These are phyloP conservation scores for Phytophthora sojae DNA, from an alignment of 352 stramenopile species.

Conservation along the genomic window DNA sequence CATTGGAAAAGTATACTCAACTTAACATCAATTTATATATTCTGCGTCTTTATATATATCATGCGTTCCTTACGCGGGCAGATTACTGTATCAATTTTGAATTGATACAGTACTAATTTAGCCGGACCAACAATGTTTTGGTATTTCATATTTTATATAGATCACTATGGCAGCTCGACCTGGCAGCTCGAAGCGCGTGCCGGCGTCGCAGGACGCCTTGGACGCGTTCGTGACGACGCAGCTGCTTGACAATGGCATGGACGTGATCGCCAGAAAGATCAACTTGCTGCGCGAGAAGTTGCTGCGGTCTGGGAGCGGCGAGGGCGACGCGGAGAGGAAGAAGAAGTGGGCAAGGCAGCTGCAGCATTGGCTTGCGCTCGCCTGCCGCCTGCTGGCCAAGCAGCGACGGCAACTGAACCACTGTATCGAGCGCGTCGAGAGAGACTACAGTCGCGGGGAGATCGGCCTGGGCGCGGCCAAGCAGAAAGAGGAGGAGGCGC, in stretches of 20 bases:
- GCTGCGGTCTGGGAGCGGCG: conserved; percentile 29
- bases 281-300: conserved; percentile 71
- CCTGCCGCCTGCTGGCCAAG: conserved; percentile 60
- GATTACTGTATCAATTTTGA: too few species aligned
- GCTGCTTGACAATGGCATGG: conserved; percentile 85
- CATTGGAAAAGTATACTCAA: too few species aligned
- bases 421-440: conserved; percentile 65
- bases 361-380: conserved; percentile 68
- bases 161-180: not conserved
- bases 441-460: conserved; percentile 51
- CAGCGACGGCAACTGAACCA: conserved; percentile 61
- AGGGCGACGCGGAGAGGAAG: conserved; percentile 38
- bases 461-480: conserved; percentile 35
- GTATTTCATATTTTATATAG: too few species aligned
- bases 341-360: conserved; percentile 63
- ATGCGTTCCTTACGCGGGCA: too few species aligned
- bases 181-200: conserved; percentile 20
- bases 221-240: conserved; percentile 79
- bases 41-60: too few species aligned
- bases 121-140: too few species aligned
- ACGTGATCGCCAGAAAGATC: conserved; percentile 66
- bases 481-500: conserved; percentile 22
- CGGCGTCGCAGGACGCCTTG: conserved; percentile 58
- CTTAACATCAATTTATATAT: too few species aligned
- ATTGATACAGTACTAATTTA: too few species aligned